Evolutionary conservation across 225 moss, liverwort and hornwort genomes (phyloP), one percentile per base, ranked within the genome.

Genomic region (Bryum argenteum): DNA sequence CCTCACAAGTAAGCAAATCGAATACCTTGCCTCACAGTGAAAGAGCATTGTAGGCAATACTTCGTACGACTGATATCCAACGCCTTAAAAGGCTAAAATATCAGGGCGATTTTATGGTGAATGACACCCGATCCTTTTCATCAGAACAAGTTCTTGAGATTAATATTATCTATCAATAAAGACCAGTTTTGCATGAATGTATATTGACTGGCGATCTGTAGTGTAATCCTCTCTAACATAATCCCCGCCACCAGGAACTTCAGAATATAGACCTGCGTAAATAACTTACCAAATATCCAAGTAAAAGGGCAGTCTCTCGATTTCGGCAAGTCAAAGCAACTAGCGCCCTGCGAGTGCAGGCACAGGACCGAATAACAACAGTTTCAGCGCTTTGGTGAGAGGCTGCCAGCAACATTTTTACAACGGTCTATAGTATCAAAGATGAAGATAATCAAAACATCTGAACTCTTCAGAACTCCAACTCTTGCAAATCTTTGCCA

Each of bases 281-380:
- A 24, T 51, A 38, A 59, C 85, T 75, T 89, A 96, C 96, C 96
- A 96, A 78, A 75, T 96, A 96, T 54, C 93, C 91, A 72, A 93
- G 91, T 41, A 96, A 73, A 39, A 96, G 85, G 23, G 86, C 90
- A 57, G 93, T 96, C 55, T 93, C 96, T 77, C 83, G 91, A 81
- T 96, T 93, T 56, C 93, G 93, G 79, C 93, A 96, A 65, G 93
- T 93, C 74, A 96, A 74, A 71, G 91, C 90, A 57, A 96, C 76
- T 59, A 96, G 77, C 38, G 93, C 93, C 88, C 96, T 96, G 84
- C 73, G 69, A 70, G 63, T 70, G 43, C 79, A 63, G 28, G 18
- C 14, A 79, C 28, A 71, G 18, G 63, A 54, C 16, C 47, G 42
- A 54, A 71, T 84, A 78, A 54, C 56, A 71, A 23, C 47, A 9